Evolutionary conservation across 2,329 filamentous ascomycete genomes (phyloP).

Genomic region (Monilinia laxa): DNA sequence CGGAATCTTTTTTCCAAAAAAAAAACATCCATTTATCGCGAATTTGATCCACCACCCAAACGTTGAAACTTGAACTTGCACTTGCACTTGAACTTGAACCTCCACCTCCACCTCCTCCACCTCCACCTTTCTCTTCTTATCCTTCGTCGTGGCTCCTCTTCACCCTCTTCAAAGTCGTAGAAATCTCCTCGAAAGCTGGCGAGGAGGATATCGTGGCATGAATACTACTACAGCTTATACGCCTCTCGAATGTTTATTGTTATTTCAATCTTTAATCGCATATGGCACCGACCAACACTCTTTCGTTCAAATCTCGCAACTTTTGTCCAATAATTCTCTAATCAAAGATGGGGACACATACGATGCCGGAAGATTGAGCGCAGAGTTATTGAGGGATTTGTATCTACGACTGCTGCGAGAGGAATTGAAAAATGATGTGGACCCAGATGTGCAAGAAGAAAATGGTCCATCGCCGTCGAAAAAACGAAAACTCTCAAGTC

Average conservation of each 20-base stretch:
- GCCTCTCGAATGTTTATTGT: conserved; percentile 78
- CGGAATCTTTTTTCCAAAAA: not conserved
- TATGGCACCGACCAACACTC: conserved; percentile 70
- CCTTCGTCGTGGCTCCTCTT: conserved; percentile 53
- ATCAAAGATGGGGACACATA: conserved; percentile 69
- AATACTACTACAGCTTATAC: conserved; percentile 66
- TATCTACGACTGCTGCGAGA: conserved; percentile 76
- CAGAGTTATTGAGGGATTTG: conserved; percentile 75
- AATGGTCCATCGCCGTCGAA: conserved; percentile 55
- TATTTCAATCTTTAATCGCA: conserved; percentile 75
- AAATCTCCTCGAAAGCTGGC: conserved; percentile 56
- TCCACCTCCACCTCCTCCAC: not conserved
- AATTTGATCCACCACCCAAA: conserved; percentile 17
- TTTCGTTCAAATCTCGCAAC: conserved; percentile 64
- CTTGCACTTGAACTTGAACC: too few species aligned
- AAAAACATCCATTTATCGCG: conserved; percentile 1
- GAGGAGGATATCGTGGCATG: conserved; percentile 57
- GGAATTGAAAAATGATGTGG: conserved; percentile 55
- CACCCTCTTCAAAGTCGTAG: conserved; percentile 53
- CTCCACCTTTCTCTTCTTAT: not conserved
- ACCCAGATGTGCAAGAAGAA: conserved; percentile 46
- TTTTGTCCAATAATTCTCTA: conserved; percentile 70
- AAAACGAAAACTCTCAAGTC: conserved; percentile 73
- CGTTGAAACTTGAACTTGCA: too few species aligned
- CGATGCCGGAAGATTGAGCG: conserved; percentile 70